Conservation (phyloP, 2,329 filamentous ascomycete species). For the Cercospora brassicicola region DNA sequence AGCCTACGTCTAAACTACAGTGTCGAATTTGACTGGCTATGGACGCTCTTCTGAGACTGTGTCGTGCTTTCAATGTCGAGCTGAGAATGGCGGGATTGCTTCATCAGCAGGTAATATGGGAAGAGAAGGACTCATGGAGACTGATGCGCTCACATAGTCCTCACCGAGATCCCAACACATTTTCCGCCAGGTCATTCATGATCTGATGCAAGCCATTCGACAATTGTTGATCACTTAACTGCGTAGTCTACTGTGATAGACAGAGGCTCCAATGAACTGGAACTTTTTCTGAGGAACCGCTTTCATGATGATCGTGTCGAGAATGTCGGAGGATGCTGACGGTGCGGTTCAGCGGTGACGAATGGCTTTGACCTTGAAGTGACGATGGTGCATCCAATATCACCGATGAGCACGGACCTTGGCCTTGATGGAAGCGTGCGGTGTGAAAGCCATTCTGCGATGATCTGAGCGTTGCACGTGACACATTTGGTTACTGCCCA, state of each 20-base stretch:
- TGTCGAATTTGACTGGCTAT: no score
- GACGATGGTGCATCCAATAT: neutral
- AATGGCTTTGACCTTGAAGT: neutral
- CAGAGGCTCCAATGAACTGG: neutral
- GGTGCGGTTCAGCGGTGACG: neutral
- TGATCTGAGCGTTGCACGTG: neutral
- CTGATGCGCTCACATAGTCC: constrained; percentile 37
- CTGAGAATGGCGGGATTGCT: no score
- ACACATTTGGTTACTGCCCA: neutral
- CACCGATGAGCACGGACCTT: neutral
- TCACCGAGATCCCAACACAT: constrained; percentile 40
- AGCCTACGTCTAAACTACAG: no score
- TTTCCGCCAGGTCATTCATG: constrained; percentile 35
- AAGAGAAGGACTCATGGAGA: neutral
- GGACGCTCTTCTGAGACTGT: no score
- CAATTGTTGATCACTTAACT: constrained; percentile 33
- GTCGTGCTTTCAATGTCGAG: no score
- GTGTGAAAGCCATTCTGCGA: neutral
- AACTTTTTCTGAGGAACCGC: neutral
- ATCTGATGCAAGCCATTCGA: constrained; percentile 22
- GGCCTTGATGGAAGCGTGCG: neutral
- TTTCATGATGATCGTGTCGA: neutral
- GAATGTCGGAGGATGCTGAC: neutral
- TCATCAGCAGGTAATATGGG: no score
- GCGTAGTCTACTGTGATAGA: neutral